Percentiles rank a stretch among this genome's conserved stretches.
These are phyloP conservation scores for Teratosphaeria epicoccoides DNA, from an alignment of 2,329 filamentous ascomycete genomes.

Conservation along the genomic window DNA sequence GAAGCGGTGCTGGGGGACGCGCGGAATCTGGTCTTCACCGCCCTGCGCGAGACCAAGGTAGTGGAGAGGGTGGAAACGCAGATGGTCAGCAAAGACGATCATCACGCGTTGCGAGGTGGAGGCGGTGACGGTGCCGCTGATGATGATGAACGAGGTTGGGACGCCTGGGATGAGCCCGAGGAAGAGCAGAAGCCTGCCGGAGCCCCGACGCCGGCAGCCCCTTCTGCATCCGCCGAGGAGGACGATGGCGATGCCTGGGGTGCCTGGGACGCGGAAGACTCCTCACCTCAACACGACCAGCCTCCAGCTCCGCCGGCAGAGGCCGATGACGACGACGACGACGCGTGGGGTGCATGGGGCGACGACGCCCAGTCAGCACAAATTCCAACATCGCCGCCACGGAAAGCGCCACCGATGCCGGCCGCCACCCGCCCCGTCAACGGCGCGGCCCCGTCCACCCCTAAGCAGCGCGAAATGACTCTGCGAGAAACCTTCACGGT, in stretches of 20 bases:
- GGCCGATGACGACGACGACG: constrained; percentile 44
- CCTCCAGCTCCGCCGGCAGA: constrained; percentile 12
- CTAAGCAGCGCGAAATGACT: constrained; percentile 41
- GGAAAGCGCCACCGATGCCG: constrained; percentile 22
- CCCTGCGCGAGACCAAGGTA: constrained; percentile 54
- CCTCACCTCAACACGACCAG: constrained; percentile 3
- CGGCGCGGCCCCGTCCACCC: constrained; percentile 14
- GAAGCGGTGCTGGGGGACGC: constrained; percentile 69
- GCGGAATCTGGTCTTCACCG: constrained; percentile 55
- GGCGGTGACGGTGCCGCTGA: constrained; percentile 31
- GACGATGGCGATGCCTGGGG: constrained; percentile 36
- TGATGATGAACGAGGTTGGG: constrained; percentile 54
- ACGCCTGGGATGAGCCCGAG: constrained; percentile 63
- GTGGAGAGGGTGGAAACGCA: constrained; percentile 83
- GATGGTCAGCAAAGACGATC: constrained; percentile 59
- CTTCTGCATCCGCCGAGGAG: constrained; percentile 12
- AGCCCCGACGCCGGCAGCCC: not conserved
- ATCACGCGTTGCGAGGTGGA: constrained; percentile 46
- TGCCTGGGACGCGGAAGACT: constrained; percentile 37
- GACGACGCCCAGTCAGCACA: constrained; percentile 43
- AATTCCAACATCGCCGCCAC: constrained; percentile 5
- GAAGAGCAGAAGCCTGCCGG: constrained; percentile 30
- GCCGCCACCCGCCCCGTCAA: constrained; percentile 3
- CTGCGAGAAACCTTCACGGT: constrained; percentile 79
- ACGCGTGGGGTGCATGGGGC: constrained; percentile 73